phyloP scores from a whole-genome alignment of 2,329 filamentous ascomycete genomes.

The Leptographium wingfieldii region DNA sequence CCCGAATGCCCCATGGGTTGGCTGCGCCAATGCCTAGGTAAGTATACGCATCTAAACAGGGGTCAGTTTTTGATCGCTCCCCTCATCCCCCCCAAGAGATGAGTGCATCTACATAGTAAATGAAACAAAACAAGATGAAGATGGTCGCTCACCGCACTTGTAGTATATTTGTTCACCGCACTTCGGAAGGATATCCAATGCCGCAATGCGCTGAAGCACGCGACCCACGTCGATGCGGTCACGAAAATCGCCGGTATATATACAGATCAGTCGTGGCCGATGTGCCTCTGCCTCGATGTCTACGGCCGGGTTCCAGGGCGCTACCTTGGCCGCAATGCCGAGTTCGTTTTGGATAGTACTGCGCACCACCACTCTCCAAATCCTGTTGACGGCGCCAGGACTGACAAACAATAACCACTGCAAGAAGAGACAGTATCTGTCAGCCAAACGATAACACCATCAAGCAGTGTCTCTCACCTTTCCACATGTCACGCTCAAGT shows the following conservation, averaged over 20 bases:
- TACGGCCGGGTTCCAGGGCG: conserved; percentile 32
- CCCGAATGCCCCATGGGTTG: conserved; percentile 50
- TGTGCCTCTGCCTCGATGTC: conserved; percentile 27
- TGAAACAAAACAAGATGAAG: too few relatives aligned
- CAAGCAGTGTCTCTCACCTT: conserved; percentile 36
- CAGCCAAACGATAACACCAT: too few relatives aligned
- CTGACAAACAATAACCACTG: conserved; percentile 66
- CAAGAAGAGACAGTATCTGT: background rate
- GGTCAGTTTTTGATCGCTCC: too few relatives aligned
- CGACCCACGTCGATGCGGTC: conserved; percentile 56
- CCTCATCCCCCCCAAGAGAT: too few relatives aligned
- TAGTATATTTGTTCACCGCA: conserved; percentile 53
- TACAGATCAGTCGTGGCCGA: conserved; percentile 50
- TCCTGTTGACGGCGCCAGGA: conserved; percentile 39
- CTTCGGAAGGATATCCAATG: conserved; percentile 45
- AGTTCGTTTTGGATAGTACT: conserved; percentile 58
- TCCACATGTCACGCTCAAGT: conserved; percentile 46
- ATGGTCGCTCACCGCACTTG: conserved; percentile 48
- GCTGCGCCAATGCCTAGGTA: conserved; percentile 47
- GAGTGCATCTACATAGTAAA: too few relatives aligned
- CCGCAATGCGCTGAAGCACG: conserved; percentile 49
- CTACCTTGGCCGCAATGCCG: conserved; percentile 62
- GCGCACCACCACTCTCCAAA: conserved; percentile 55
- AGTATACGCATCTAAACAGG: conserved; percentile 48
- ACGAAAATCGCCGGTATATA: conserved; percentile 66